Base-by-base conservation (phyloP, 176 grass and related monocot species). In the Musa acuminata region DNA sequence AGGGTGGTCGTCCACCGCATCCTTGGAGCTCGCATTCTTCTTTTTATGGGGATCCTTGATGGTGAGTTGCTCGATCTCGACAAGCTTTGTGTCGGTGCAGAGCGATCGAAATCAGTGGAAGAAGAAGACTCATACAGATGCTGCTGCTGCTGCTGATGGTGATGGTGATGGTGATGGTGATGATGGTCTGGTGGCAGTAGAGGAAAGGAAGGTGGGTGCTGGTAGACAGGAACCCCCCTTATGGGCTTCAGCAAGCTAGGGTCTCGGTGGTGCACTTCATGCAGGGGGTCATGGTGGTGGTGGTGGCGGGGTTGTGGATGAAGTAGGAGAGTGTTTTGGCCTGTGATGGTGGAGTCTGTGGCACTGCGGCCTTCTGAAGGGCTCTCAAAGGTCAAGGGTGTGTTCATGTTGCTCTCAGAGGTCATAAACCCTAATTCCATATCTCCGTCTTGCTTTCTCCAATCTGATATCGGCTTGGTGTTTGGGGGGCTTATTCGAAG, bases 1-100 rank as follows among this genome's bases (percentile, higher is more conserved):
- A 85, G 83, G 19, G 77, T 76, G 43, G 62, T 76, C 9, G 83
- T 85, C 83, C 83, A 85, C 23, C 83, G 72, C 83, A 85, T 85
- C 64, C 83, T 80, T 8, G 83, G 83, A 29, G 77, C 83, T 24
- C 83, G 59, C 4, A 74, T 76, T 71, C 64, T 76, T 69, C 77
- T 69, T 52, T 71, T 85, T 43, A 25, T 29, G n/a, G 19, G 51
- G 27, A 67, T 35, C 64, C 64, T 48, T 13, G 64, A 3, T 50
- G 50, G 8, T 21, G 71, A 23, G 21, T 54, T 9, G 69, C 20
- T 52, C n/a, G 71, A 26, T 20, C 3, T 72, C 22, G 51, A 13
- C 49, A 72, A 24, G 20, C 51, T 9, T 52, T 72, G 71, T 1
- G 50, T 7, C n/a, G 51, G 9, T 3, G 20, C 71, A 20, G 24